phyloP scores from a whole-genome alignment of 768 basidiomycete genomes.

The Suillus fuscotomentosus region DNA sequence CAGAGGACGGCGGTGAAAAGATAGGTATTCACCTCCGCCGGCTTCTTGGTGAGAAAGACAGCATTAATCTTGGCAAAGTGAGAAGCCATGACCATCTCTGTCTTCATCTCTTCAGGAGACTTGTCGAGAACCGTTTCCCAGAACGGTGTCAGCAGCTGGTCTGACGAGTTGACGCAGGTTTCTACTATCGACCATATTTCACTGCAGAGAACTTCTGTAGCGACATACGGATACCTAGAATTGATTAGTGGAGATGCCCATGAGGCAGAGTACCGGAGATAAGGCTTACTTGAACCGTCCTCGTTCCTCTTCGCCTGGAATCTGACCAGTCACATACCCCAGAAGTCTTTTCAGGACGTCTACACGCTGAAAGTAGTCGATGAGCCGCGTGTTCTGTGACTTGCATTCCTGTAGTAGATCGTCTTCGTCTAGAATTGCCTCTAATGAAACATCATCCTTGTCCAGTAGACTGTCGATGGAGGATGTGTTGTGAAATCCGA shows the following conservation, averaged over 20 bases:
- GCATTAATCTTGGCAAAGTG: constrained; percentile 96
- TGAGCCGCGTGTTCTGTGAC: constrained; percentile 84
- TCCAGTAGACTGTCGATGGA: constrained; percentile 88
- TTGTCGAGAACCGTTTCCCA: constrained; percentile 88
- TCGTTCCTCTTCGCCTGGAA: constrained; percentile 77
- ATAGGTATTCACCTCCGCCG: constrained; percentile 67
- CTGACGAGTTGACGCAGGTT: constrained; percentile 72
- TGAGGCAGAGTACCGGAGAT: constrained; percentile 3
- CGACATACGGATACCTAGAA: constrained; percentile 84
- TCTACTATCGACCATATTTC: constrained; percentile 96
- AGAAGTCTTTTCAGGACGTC: constrained; percentile 80
- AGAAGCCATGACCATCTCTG: constrained; percentile 81
- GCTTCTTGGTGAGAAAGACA: constrained; percentile 84
- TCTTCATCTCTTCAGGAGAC: constrained; percentile 83
- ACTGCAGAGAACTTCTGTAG: constrained; percentile 93
- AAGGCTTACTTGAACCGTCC: constrained; percentile 70
- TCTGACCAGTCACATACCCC: constrained; percentile 84
- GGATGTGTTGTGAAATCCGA: constrained; percentile 87
- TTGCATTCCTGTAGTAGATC: constrained; percentile 96
- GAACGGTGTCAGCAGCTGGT: constrained; percentile 79
- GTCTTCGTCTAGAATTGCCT: constrained; percentile 90
- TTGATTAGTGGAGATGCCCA: constrained; percentile 4
- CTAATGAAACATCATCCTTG: constrained; percentile 86
- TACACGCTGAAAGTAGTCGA: constrained; percentile 81
- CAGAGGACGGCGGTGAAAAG: constrained; percentile 19